Base-by-base conservation (phyloP, 177 flowering plant genomes). In the Vitis hybrid region DNA sequence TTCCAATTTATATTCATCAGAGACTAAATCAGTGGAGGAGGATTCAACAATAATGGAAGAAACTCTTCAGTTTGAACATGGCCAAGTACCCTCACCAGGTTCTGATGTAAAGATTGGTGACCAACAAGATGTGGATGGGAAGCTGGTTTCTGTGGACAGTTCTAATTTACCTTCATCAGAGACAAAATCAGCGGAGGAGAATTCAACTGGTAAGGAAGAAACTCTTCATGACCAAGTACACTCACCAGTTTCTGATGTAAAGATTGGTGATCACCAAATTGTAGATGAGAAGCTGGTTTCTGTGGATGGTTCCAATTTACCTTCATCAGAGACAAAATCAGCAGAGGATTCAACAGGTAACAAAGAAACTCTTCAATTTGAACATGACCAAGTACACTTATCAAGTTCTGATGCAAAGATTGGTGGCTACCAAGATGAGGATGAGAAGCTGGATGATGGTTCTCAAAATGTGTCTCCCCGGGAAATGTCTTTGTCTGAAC, bases 101-200 rank as follows among this genome's bases (percentile, higher is more conserved):
- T 73, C 68, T n/a, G 62, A 64, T 68, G 62, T 41, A 51, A 67
- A 55, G 41, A 15, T 41, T 48, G 60, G 57, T 65, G 57, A 56
- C 69, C 57, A 49, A 15, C 66, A 73, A 56, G 82, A 79, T 70
- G 67, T 53, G 57, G 77, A 81, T 53, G 76, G 72, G 68, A 74
- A 71, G 69, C 61, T 32, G 18, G 69, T 67, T 53, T 52, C 76
- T 24, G 59, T 55, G 49, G 54, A 13, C 10, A 53, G 50, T 15
- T 52, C 68, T 0, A 20, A 51, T 27, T 54, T 50, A 46, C 67
- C 67, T 32, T 32, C 62, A 32, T 61, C 65, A 55, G 69, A 67
- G 32, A 21, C 68, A 53, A 74, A 66, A 48, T 32, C 58, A 24
- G 13, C 60, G 6, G 71, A 67, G 52, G 59, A 35, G 54, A 57